Base-by-base conservation (phyloP, 2,329 filamentous ascomycete species). In the Diaporthe eres region DNA sequence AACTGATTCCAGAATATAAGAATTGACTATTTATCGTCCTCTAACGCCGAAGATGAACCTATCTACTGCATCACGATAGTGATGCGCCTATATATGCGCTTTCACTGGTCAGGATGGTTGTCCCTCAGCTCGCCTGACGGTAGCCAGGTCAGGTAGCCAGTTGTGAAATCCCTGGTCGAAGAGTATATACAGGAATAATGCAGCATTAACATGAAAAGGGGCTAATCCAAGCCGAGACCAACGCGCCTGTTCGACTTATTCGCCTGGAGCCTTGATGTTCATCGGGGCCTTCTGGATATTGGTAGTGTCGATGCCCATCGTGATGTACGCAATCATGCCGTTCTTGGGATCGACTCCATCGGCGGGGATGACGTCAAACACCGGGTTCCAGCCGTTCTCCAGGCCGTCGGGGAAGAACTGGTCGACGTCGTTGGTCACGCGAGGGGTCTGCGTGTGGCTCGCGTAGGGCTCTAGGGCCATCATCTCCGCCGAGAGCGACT, bases 391-490 rank as follows among this genome's bases (percentile, higher is more conserved):
- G 5, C 70, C 74, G 2, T 55, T 47, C 19, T 49, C 74, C 37
- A 31, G 13, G n/a, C 55, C 51, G 37, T 42, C 42, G 8, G 42
- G 51, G 25, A 75, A 55, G 39, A 75, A 65, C 28, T 37, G 28
- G 34, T 75, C 70, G 9, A 74, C 61, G 19, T 65, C 79, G 72
- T 85, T 85, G 19, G 79, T 81, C 13, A 82, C 84, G 15, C 84
- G 82, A 70, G 84, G 81, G 57, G 85, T 83, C 76, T 81, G 34
- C 1, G 81, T 83, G 73, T 85, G 83, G 8, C 75, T 79, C 4
- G 42, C 78, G 61, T 85, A 85, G 2, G 83, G 83, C 75, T 83
- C 79, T 4, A 83, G 58, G 1, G 80, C 80, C 81, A 84, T 83
- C 28, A 85, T 80, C 73, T 82, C 77, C 67, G 80, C 53, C 13